Evolutionary conservation across 164 flowering plant genomes (phyloP).

Genomic region (Piper longum): DNA sequence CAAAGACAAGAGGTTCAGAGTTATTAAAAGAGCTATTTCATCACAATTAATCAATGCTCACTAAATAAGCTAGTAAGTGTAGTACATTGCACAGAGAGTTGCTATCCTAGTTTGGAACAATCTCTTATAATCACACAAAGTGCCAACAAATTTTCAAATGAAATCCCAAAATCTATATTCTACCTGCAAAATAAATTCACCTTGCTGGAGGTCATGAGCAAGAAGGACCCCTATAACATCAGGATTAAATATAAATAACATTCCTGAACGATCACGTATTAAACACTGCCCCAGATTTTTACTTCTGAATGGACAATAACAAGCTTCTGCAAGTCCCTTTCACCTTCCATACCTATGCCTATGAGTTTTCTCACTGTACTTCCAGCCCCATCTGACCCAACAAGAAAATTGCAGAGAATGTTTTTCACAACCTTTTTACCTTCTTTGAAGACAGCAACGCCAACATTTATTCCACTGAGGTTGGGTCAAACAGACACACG

Average conservation of each 20-base stretch:
- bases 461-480: slow-evolving; percentile 35
- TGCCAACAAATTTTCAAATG: neutral
- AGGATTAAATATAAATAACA: slow-evolving; percentile 85
- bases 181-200: slow-evolving; percentile 95
- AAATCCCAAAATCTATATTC: neutral
- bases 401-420: slow-evolving; percentile 46
- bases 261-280: slow-evolving; percentile 69
- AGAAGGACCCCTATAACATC: slow-evolving; percentile 90
- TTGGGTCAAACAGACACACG: slow-evolving; percentile 40
- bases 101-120: no score
- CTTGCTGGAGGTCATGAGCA: slow-evolving; percentile 86
- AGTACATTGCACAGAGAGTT: no score
- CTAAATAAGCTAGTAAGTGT: no score
- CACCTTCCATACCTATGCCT: slow-evolving; percentile 64
- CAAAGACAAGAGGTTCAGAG: slow-evolving; percentile 1
- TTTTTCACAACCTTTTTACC: slow-evolving; percentile 34
- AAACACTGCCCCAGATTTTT: slow-evolving; percentile 65
- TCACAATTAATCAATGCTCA: no score
- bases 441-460: slow-evolving; percentile 33
- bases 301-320: slow-evolving; percentile 81
- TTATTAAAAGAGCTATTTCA: neutral
- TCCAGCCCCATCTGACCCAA: slow-evolving; percentile 93
- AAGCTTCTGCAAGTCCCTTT: slow-evolving; percentile 77
- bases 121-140: neutral
- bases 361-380: slow-evolving; percentile 66